Percentiles rank a stretch among this genome's conserved stretches.
phyloP scores from a whole-genome alignment of 2,329 filamentous ascomycete genomes.

The Lasiodiplodia theobromae region DNA sequence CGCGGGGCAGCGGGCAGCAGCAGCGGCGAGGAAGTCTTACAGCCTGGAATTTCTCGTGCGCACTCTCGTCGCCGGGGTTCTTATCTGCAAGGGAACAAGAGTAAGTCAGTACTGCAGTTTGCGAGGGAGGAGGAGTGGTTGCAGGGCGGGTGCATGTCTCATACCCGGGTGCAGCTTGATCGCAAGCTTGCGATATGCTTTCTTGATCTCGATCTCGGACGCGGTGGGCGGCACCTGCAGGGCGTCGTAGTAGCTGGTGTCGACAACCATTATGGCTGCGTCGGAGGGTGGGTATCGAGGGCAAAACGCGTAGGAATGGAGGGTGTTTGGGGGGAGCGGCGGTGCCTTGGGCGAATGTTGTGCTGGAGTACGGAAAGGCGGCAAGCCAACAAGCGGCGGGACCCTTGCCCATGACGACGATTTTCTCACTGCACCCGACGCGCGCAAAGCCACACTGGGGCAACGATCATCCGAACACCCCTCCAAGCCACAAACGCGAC shows the following conservation, averaged over 20 bases:
- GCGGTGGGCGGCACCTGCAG: conserved; percentile 85
- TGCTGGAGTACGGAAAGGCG: conserved; percentile 18
- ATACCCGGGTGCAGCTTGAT: conserved; percentile 90
- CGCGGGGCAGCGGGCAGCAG: background rate
- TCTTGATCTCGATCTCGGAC: conserved; percentile 92
- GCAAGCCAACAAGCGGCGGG: conserved; percentile 24
- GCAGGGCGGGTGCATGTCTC: conserved; percentile 33
- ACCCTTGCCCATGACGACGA: conserved; percentile 28
- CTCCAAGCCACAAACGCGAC: conserved; percentile 20
- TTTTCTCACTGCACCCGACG: conserved; percentile 15
- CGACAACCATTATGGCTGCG: conserved; percentile 74
- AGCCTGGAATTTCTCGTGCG: conserved; percentile 91
- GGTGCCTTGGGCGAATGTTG: conserved; percentile 17
- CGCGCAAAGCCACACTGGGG: conserved; percentile 26
- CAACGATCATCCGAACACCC: conserved; percentile 20
- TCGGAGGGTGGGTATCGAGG: conserved; percentile 21
- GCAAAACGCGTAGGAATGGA: conserved; percentile 4
- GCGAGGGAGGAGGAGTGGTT: background rate
- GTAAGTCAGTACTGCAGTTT: conserved; percentile 14
- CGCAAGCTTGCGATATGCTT: conserved; percentile 89
- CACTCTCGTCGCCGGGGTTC: conserved; percentile 94
- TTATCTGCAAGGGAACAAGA: conserved; percentile 70
- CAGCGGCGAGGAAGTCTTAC: conserved; percentile 56
- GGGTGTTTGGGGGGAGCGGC: background rate
- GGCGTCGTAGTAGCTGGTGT: conserved; percentile 87